Evolutionary conservation across 2,329 filamentous ascomycete species (phyloP), one percentile per base, ranked within the genome.

Genomic region (Penicillium occitanis): DNA sequence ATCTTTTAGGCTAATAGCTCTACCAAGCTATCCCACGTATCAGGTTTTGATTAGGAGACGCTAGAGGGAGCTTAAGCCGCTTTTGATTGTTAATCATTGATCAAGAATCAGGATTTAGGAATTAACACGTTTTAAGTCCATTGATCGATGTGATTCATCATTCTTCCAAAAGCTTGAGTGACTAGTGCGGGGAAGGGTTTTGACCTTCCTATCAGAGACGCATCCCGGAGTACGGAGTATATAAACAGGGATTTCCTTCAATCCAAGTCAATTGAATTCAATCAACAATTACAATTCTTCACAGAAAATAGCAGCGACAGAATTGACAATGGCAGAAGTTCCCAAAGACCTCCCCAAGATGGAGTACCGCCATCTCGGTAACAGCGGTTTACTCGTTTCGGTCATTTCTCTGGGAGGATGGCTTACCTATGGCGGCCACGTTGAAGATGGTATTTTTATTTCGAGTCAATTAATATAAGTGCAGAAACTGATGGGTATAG

Each of bases 341-440:
- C 66, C 66, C 19, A 51, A 77, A 79, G 69, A 67, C n/a, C 63
- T 67, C 17, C 66, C 66, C 19, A 51, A 59, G 30, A 91, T 91
- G 89, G 83, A 89, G 72, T 91, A 91, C 78, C 87, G 90, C 70
- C 88, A 87, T 78, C 83, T 92, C 7, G 90, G 90, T 72, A 85
- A 85, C 46, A 90, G 88, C 17, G 90, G 90, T 63, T 84, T 93
- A 19, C 87, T 92, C 75, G 89, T 93, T 40, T 92, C 90, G 33
- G 85, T 87, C 55, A 89, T 93, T 68, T 89, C 88, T 1, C 82
- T 93, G 2, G 90, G 81, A 37, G 79, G 79, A 64, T 81, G 78
- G 79, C 72, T 93, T 62, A 92, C 90, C 0, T 92, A 91, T 70
- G 90, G 90, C 63, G 90, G 89, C 19, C 88, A 91, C 70, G 87